Conservation (phyloP, 352 stramenopile species). For the Globisporangium cederbergense region DNA sequence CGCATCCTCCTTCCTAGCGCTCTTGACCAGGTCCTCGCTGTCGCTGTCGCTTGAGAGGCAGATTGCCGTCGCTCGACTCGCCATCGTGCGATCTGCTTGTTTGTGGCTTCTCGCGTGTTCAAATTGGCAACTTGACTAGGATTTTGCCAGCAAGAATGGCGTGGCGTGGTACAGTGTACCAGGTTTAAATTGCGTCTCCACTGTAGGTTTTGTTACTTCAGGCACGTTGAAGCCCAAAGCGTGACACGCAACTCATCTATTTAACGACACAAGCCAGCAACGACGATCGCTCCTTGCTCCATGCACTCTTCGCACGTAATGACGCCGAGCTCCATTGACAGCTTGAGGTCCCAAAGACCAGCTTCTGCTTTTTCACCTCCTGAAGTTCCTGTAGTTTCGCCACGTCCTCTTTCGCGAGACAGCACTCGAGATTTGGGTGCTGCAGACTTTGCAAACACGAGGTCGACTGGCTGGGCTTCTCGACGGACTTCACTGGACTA, state of each 20-base stretch:
- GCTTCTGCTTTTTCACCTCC: not conserved
- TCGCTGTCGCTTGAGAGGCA: not conserved
- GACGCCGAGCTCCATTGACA: not conserved
- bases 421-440: not conserved
- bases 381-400: not conserved
- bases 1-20: not conserved
- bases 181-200: not conserved
- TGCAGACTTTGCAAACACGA: not conserved
- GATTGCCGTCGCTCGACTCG: not conserved
- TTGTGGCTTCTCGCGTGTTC: not conserved
- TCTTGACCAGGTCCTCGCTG: not conserved
- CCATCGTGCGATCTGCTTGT: not conserved
- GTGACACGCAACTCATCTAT: not conserved
- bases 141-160: not conserved
- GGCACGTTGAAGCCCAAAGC: not conserved
- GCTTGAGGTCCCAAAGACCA: not conserved
- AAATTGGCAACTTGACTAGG: not conserved
- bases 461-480: not conserved
- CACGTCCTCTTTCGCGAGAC: not conserved
- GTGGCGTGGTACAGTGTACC: not conserved
- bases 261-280: not conserved
- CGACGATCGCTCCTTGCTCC: not conserved
- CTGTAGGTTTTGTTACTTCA: not conserved
- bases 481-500: not conserved
- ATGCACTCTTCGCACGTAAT: not conserved